phyloP scores from a whole-genome alignment of 1,139 yeast genomes.

The Kurtzmaniella quercitrusa region DNA sequence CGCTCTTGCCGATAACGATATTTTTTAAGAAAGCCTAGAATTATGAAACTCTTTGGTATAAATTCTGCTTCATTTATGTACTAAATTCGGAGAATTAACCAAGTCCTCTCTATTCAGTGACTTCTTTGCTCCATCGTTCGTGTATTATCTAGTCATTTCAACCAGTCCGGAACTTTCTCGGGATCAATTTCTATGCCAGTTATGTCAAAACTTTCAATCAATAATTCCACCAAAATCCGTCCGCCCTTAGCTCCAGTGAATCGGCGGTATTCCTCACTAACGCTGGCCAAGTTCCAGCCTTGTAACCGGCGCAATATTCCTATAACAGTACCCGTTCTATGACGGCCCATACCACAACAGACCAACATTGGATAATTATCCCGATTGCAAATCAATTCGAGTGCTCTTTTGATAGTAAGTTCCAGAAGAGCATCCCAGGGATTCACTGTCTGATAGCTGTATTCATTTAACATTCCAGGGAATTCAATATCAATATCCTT shows the following conservation, averaged over 20 bases:
- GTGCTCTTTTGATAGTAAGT: slow-evolving; percentile 70
- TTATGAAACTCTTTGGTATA: no score
- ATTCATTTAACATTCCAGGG: slow-evolving; percentile 63
- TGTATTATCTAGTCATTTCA: no score
- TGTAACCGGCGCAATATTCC: slow-evolving; percentile 89
- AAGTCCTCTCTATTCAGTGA: neutral
- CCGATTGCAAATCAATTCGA: slow-evolving; percentile 67
- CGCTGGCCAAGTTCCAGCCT: slow-evolving; percentile 94
- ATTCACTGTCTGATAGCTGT: slow-evolving; percentile 38
- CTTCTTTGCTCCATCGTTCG: no score
- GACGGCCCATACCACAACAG: slow-evolving; percentile 98
- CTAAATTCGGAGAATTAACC: no score
- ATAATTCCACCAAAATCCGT: slow-evolving; percentile 80
- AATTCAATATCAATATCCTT: slow-evolving; percentile 63
- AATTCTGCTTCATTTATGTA: no score
- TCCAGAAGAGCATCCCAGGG: slow-evolving; percentile 98
- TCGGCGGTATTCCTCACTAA: slow-evolving; percentile 88
- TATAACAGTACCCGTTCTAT: slow-evolving; percentile 91
- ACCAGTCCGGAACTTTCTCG: slow-evolving; percentile 46
- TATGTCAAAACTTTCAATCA: slow-evolving; percentile 81
- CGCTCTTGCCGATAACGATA: no score
- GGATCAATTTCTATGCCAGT: slow-evolving; percentile 48
- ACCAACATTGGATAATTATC: slow-evolving; percentile 80
- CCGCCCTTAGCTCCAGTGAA: slow-evolving; percentile 94
- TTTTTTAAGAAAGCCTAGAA: no score